These are phyloP conservation scores for Penicillium capsulatum DNA, from an alignment of 2,329 filamentous ascomycete genomes.

Conservation along the genomic window DNA sequence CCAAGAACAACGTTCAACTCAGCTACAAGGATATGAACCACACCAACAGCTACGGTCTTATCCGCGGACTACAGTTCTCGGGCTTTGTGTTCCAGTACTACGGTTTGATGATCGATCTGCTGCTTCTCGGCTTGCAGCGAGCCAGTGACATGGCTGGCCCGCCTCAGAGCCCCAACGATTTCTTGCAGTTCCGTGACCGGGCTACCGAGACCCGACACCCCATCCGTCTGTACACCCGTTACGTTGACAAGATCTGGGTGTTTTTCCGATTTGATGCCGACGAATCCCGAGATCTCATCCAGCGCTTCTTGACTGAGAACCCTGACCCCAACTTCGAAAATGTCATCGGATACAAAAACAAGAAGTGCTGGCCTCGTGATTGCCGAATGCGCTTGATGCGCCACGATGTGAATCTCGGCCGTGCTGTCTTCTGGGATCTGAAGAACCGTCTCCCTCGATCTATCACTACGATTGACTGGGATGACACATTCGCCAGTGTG, in stretches of 20 bases:
- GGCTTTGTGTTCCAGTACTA: slow-evolving; percentile 99
- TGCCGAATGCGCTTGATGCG: slow-evolving; percentile 98
- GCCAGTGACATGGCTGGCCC: slow-evolving; percentile 98
- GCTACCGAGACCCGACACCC: slow-evolving; percentile 90
- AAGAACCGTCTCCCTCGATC: slow-evolving; percentile 95
- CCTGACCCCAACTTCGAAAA: slow-evolving; percentile 99
- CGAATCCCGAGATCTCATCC: slow-evolving; percentile 91
- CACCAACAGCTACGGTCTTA: slow-evolving; percentile 97
- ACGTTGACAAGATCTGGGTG: slow-evolving; percentile 98
- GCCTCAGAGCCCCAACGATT: slow-evolving; percentile 91
- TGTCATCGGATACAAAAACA: slow-evolving; percentile 97
- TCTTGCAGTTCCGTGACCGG: slow-evolving; percentile 91
- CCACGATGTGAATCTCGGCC: slow-evolving; percentile 94
- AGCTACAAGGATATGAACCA: slow-evolving; percentile 99
- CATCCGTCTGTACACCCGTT: slow-evolving; percentile 94
- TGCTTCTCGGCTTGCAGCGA: slow-evolving; percentile 86
- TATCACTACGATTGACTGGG: slow-evolving; percentile 97
- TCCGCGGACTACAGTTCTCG: slow-evolving; percentile 94
- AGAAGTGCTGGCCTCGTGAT: slow-evolving; percentile 98
- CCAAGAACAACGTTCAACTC: slow-evolving; percentile 98
- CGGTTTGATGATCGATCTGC: slow-evolving; percentile 85
- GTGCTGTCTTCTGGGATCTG: slow-evolving; percentile 97
- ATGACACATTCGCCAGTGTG: slow-evolving; percentile 96
- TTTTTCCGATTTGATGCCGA: slow-evolving; percentile 92
- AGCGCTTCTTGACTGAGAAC: slow-evolving; percentile 95